These are phyloP conservation scores for Solanum medicagineum DNA, from an alignment of 257 asterid genomes.

Conservation along the genomic window DNA sequence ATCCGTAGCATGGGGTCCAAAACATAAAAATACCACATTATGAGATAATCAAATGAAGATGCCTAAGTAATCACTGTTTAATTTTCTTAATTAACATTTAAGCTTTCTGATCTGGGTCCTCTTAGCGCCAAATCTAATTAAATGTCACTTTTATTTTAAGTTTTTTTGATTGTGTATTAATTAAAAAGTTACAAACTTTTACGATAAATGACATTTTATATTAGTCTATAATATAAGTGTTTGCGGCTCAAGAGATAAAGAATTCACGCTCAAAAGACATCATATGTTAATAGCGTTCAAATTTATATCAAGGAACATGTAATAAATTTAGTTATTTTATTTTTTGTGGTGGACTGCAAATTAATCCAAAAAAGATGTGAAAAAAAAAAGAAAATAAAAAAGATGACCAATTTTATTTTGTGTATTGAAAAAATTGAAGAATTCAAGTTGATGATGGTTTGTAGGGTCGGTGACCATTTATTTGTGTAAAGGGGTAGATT, in stretches of 20 bases:
- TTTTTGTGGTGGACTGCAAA: not conserved
- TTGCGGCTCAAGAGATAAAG: not conserved
- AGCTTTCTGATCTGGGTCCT: not conserved
- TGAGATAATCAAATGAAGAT: not conserved
- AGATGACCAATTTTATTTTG: not conserved
- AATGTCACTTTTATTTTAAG: not conserved
- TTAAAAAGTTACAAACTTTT: not conserved
- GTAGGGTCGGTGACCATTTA: not conserved
- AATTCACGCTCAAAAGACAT: not conserved
- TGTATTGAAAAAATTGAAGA: not conserved
- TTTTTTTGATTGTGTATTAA: not conserved
- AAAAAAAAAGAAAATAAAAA: not conserved
- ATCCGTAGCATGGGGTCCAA: not conserved
- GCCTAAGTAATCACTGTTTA: not conserved
- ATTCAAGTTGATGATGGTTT: slow-evolving; percentile 6
- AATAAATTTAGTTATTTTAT: not conserved
- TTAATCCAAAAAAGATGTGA: not conserved
- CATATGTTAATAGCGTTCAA: not conserved
- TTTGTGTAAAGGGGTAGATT: not conserved
- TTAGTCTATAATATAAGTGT: not conserved
- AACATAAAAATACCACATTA: not conserved
- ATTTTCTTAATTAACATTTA: not conserved
- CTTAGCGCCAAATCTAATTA: not conserved
- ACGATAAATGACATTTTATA: not conserved
- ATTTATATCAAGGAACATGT: not conserved